Conservation (phyloP, 78 protist species). For the Tieghemostelium lacteum region DNA sequence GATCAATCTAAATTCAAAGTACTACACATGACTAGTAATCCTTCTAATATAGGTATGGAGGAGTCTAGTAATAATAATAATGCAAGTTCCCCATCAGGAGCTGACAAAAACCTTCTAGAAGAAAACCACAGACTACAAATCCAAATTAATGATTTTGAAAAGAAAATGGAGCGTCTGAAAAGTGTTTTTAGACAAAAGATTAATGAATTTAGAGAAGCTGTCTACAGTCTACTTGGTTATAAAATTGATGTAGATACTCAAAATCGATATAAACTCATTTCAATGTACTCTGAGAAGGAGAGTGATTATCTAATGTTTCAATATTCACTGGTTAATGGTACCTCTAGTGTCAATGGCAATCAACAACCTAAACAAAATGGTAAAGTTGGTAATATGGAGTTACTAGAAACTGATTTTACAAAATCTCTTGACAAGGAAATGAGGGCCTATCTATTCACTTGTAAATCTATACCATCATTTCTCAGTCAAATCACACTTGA, state of each 20-base stretch:
- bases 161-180: conserved; percentile 57
- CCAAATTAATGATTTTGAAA: conserved; percentile 33
- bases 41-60: neutral
- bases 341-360: neutral
- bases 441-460: conserved; percentile 48
- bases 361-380: no score
- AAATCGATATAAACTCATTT: conserved; percentile 42
- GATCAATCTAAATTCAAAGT: conserved; percentile 67
- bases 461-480: conserved; percentile 77
- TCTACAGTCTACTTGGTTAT: conserved; percentile 46
- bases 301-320: conserved; percentile 62
- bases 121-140: conserved; percentile 55
- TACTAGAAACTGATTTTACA: conserved; percentile 72
- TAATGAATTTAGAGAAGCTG: conserved; percentile 71
- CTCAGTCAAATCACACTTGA: conserved; percentile 44
- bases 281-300: conserved; percentile 71
- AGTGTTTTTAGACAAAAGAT: conserved; percentile 44
- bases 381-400: conserved; percentile 35
- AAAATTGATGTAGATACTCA: conserved; percentile 60
- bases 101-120: neutral
- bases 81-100: neutral
- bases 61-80: neutral
- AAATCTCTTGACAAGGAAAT: conserved; percentile 50
- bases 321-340: neutral
- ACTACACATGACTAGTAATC: conserved; percentile 67